Evolutionary conservation across 495 filamentous ascomycete genomes (phyloP), one percentile per base, ranked within the genome.

Genomic region (Sabuloglossum arenarium): DNA sequence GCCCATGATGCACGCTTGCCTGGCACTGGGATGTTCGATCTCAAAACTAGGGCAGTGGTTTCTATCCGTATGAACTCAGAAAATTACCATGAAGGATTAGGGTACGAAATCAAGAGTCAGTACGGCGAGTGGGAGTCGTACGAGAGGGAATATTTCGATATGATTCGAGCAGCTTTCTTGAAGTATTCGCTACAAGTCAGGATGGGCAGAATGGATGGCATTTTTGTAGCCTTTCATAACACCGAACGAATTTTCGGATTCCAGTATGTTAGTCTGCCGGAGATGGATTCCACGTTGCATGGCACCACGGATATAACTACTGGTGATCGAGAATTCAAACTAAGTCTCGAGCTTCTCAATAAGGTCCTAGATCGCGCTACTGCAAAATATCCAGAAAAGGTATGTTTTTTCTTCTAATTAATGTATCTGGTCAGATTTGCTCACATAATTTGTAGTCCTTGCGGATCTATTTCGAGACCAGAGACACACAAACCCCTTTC

Each of bases 221-320:
- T 97, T 52, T 97, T 96, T 61, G 86, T 96, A n/a, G 93, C 93
- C 12, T 97, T 80, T 66, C 91, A 99, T 69, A 99, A 99, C 62
- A 81, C 86, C 5, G 75, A 94, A 65, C 80, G 87, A 32, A 94
- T 99, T 45, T 99, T 99, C 64, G 91, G 91, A 0, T 99, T 99
- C 68, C 91, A 97, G 66, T 99, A 99, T 63, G 71, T 99, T 55
- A 78, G 79, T 56, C 66, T 95, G 14, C 61, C 73, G 1, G 93
- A 97, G 62, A 91, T 99, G 85, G 91, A 99, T 65, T 65, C 70
- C 14, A 74, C 85, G 0, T 64, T 99, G 6, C 91, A 99, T 62
- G 88, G 86, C 23, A 78, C 81, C 55, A 59, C 60, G 3, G 71
- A 85, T 60, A 73, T 71, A 0, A 62, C 65, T 10, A 69, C 95